These are phyloP conservation scores for Saururus chinensis DNA, from an alignment of 164 flowering plant genomes.

Conservation along the genomic window DNA sequence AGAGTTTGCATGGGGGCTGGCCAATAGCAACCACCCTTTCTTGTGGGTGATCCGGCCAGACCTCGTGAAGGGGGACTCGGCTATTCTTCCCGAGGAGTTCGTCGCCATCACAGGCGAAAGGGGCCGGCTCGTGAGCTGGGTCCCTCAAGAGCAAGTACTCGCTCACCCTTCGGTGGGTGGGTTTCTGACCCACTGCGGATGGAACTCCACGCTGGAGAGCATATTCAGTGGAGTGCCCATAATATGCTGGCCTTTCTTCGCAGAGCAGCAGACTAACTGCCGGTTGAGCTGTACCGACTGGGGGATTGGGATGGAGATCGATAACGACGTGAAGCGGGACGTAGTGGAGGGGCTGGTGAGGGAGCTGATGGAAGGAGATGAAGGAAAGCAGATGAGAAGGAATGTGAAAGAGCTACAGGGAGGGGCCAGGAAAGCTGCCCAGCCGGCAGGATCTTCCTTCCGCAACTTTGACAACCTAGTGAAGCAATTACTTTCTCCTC, in stretches of 20 bases:
- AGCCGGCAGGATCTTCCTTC: conserved; percentile 8
- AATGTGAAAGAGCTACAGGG: conserved; percentile 6
- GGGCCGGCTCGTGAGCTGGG: conserved; percentile 8
- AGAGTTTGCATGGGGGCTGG: conserved; percentile 52
- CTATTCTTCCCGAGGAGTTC: conserved; percentile 6
- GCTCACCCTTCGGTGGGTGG: conserved; percentile 7
- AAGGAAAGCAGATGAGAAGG: conserved; percentile 10
- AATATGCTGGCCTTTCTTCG: conserved; percentile 15
- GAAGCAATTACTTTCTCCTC: too few species aligned
- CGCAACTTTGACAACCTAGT: conserved; percentile 2
- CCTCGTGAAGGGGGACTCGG: conserved; percentile 2
- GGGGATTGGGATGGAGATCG: conserved; percentile 15
- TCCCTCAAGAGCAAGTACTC: conserved; percentile 9
- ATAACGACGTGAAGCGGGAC: conserved; percentile 5
- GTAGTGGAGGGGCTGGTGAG: conserved; percentile 5
- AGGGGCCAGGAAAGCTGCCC: background rate
- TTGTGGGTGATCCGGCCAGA: conserved; percentile 14
- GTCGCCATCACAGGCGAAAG: conserved; percentile 1
- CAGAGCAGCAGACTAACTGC: conserved; percentile 13
- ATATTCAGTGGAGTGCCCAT: conserved; percentile 9
- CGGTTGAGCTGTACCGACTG: conserved; percentile 5
- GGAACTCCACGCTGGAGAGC: conserved; percentile 13
- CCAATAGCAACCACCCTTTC: conserved; percentile 22
- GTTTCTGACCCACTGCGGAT: conserved; percentile 13
- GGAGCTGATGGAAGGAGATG: conserved; percentile 11